Evolutionary conservation across 140 eudicot species (phyloP).

Genomic region (Anethum foeniculum): DNA sequence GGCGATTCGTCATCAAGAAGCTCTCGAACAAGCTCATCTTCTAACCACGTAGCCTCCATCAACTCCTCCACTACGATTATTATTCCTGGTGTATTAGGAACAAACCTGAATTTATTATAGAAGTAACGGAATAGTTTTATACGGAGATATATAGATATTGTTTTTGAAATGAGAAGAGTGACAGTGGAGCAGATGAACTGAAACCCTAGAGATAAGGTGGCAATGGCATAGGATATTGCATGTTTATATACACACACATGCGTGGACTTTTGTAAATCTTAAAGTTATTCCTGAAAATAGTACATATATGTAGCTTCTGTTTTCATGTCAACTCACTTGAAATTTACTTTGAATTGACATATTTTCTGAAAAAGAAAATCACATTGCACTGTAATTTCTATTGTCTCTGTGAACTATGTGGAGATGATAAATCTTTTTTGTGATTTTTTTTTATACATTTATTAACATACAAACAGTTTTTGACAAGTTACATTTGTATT

Average conservation of each 20-base stretch:
- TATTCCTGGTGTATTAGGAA: not conserved
- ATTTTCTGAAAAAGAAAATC: too few relatives aligned
- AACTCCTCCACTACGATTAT: conserved; percentile 9
- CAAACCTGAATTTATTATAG: too few relatives aligned
- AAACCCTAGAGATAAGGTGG: conserved; percentile 6
- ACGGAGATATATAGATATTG: not conserved
- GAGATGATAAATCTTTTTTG: too few relatives aligned
- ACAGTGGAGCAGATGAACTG: conserved; percentile 16
- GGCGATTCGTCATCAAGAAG: conserved; percentile 1
- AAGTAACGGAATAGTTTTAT: not conserved
- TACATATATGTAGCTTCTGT: not conserved
- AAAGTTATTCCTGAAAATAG: not conserved
- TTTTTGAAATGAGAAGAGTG: not conserved
- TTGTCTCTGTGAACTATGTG: too few relatives aligned
- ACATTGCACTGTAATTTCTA: too few relatives aligned
- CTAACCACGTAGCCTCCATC: not conserved
- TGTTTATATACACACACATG: not conserved
- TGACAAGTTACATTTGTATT: not conserved
- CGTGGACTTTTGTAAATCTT: not conserved
- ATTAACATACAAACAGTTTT: not conserved
- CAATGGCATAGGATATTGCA: not conserved
- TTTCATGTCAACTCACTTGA: not conserved
- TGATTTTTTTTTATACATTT: not conserved
- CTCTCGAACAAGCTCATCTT: conserved; percentile 7
- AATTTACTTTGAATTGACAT: too few relatives aligned